phyloP scores from a whole-genome alignment of 345 rosid species.

The Jatropha curcas region DNA sequence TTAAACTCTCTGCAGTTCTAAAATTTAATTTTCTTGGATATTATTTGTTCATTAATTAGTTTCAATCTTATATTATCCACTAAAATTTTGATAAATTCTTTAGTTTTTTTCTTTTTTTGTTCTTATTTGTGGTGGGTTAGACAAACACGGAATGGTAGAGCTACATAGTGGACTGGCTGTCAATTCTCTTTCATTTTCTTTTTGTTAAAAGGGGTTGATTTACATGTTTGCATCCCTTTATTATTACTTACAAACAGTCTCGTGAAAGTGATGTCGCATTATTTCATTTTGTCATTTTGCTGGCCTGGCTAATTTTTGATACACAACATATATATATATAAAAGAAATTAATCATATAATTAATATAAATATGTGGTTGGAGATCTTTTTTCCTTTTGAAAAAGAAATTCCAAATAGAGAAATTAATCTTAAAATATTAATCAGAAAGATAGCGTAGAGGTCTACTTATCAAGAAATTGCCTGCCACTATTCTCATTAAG shows the following conservation, averaged over 20 bases:
- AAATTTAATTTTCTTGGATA: not conserved
- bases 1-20: conserved; percentile 8
- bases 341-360: not conserved
- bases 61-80: no score
- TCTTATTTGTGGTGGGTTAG: not conserved
- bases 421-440: not conserved
- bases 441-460: not conserved
- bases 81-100: not conserved
- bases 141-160: no score
- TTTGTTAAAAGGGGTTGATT: conserved; percentile 4
- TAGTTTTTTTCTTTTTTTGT: not conserved
- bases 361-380: no score
- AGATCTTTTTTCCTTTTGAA: no score
- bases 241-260: not conserved
- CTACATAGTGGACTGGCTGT: no score
- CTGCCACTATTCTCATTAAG: not conserved
- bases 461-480: conserved; percentile 13
- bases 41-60: conserved; percentile 3
- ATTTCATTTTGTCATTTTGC: not conserved
- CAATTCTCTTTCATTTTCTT: not conserved
- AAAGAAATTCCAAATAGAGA: no score
- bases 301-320: no score
- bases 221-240: conserved; percentile 9
- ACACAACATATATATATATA: no score
- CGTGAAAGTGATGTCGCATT: not conserved